Conservation (phyloP, 495 filamentous ascomycete species). For the Choiromyces venosus region DNA sequence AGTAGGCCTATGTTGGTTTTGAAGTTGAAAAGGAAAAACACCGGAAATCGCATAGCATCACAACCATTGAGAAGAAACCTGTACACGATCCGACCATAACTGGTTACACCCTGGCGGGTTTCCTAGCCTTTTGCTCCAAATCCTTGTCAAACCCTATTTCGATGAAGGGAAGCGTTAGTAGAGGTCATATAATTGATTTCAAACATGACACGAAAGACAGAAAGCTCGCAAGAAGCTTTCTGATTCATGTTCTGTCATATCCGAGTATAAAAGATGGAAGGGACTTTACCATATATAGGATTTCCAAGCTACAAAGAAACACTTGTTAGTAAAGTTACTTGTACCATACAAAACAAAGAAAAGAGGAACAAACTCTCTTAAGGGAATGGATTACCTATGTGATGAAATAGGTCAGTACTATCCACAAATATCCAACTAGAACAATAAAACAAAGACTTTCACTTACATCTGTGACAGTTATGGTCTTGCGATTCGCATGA, state of each 20-base stretch:
- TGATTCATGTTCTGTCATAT: background rate
- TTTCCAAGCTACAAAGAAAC: conserved; percentile 37
- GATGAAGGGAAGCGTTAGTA: background rate
- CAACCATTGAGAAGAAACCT: background rate
- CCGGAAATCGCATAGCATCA: background rate
- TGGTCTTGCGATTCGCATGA: conserved; percentile 52
- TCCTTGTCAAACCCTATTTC: background rate
- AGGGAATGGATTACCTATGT: conserved; percentile 59
- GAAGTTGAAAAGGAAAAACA: background rate
- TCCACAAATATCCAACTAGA: background rate
- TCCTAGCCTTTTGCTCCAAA: background rate
- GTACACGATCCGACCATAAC: background rate
- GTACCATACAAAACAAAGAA: background rate
- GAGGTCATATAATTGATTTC: background rate
- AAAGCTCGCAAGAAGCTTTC: background rate
- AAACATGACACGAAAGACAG: background rate
- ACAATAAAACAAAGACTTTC: background rate
- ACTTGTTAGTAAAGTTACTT: conserved; percentile 13
- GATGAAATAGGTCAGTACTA: conserved; percentile 2
- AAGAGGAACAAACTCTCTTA: conserved; percentile 44
- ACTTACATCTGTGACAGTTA: conserved; percentile 62
- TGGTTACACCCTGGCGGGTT: background rate
- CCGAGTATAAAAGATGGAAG: background rate
- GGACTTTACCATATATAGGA: conserved; percentile 43
- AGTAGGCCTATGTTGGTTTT: background rate